Conservation (phyloP, 768 basidiomycete genomes). For the Lactarius indigo region DNA sequence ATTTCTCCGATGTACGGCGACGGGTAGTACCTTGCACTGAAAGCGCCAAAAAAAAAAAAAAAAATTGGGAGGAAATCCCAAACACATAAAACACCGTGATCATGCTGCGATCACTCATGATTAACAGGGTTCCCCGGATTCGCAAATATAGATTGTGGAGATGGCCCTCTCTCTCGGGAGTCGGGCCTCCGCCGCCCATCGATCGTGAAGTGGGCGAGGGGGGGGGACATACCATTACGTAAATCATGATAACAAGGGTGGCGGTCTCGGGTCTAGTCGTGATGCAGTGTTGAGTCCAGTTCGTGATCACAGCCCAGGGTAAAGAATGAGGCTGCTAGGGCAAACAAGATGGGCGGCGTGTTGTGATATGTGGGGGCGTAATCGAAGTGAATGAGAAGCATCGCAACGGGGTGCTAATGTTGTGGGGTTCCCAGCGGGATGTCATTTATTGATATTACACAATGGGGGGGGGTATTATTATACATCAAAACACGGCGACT, state of each 20-base stretch:
- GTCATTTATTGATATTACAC: conserved; percentile 9
- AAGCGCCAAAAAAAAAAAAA: neutral
- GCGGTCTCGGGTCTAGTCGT: neutral
- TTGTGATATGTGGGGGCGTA: neutral
- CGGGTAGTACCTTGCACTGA: neutral
- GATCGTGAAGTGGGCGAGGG: neutral
- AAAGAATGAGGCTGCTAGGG: neutral
- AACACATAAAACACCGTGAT: neutral
- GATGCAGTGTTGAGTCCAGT: no score
- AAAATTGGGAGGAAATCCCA: neutral
- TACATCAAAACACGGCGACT: conserved; percentile 7
- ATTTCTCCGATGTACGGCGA: neutral
- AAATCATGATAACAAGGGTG: neutral
- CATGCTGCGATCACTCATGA: neutral
- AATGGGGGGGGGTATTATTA: neutral
- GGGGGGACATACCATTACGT: neutral
- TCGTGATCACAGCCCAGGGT: neutral
- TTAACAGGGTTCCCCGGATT: neutral
- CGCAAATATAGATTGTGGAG: neutral
- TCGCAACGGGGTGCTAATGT: neutral
- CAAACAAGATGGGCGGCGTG: neutral
- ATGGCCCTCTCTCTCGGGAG: neutral
- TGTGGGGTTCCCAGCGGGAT: neutral
- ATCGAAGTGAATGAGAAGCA: neutral
- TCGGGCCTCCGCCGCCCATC: neutral